Conservation (phyloP, 2,329 filamentous ascomycete species). For the Dactylellina haptotyla region DNA sequence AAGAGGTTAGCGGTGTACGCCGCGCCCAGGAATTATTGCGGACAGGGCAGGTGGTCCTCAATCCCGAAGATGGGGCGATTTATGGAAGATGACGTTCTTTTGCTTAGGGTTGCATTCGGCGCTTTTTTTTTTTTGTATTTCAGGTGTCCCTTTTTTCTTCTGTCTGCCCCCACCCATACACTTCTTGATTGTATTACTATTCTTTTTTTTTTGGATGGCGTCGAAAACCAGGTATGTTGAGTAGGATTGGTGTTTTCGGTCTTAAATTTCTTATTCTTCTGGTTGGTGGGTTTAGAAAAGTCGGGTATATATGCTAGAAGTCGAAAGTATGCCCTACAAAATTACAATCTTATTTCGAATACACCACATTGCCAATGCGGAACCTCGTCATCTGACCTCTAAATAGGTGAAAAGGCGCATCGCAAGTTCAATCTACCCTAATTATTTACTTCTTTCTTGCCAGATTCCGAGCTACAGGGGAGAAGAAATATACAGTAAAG, state of each 20-base stretch:
- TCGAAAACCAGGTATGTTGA: background rate
- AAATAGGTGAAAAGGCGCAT: too few species aligned
- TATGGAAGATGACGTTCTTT: constrained; percentile 41
- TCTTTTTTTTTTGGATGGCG: background rate
- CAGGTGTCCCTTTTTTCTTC: too few species aligned
- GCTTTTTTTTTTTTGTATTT: background rate
- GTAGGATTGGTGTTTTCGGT: background rate
- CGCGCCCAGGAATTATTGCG: constrained; percentile 31
- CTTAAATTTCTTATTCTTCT: background rate
- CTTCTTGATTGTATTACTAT: background rate
- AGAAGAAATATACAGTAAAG: background rate
- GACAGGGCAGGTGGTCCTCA: constrained; percentile 37
- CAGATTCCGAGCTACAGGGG: background rate
- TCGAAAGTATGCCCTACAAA: too few species aligned
- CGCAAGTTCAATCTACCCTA: constrained; percentile 15
- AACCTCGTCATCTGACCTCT: background rate
- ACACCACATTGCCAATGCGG: too few species aligned
- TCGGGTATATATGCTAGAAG: too few species aligned
- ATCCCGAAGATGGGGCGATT: constrained; percentile 26
- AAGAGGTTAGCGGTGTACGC: constrained; percentile 31
- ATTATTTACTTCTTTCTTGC: background rate
- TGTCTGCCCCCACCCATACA: too few species aligned
- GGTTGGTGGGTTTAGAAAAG: too few species aligned
- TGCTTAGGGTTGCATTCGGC: background rate
- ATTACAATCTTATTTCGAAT: too few species aligned